Conservation (phyloP, 257 asterid species). For the Penstemon newberryi region DNA sequence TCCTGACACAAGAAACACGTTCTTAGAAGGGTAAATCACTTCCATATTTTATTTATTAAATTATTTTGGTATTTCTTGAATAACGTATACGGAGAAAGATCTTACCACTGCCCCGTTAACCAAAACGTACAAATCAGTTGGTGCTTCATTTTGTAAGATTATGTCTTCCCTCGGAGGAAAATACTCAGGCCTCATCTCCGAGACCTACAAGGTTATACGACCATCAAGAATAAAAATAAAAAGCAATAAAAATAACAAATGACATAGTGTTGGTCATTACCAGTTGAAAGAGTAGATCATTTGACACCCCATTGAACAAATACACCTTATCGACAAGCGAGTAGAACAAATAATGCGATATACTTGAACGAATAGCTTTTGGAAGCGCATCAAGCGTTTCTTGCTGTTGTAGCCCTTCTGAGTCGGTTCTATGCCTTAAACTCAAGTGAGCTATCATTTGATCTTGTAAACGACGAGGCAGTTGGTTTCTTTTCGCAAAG, state of each 20-base stretch:
- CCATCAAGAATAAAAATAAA: background rate
- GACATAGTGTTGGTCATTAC: constrained; percentile 35
- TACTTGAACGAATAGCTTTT: constrained; percentile 73
- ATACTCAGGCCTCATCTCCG: constrained; percentile 36
- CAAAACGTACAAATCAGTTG: constrained; percentile 33
- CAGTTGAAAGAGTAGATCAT: constrained; percentile 86
- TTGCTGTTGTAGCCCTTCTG: constrained; percentile 86
- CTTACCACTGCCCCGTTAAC: constrained; percentile 34
- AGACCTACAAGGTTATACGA: constrained; percentile 21
- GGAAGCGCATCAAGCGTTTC: constrained; percentile 77
- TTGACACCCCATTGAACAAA: constrained; percentile 71
- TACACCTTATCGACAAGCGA: constrained; percentile 67
- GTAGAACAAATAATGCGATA: constrained; percentile 64
- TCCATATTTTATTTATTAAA: too few relatives aligned
- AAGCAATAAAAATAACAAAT: background rate
- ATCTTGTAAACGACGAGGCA: constrained; percentile 65
- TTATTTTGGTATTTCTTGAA: too few relatives aligned
- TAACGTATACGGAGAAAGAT: background rate
- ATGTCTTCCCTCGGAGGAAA: constrained; percentile 36
- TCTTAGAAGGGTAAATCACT: constrained; percentile 7
- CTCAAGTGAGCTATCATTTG: constrained; percentile 84
- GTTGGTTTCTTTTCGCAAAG: constrained; percentile 69
- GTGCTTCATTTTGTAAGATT: constrained; percentile 35
- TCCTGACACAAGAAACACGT: constrained; percentile 49
- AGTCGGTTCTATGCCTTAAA: constrained; percentile 70